These are phyloP conservation scores for Wickerhamiella domercqiae DNA, from an alignment of 805 yeast species.

Conservation along the genomic window DNA sequence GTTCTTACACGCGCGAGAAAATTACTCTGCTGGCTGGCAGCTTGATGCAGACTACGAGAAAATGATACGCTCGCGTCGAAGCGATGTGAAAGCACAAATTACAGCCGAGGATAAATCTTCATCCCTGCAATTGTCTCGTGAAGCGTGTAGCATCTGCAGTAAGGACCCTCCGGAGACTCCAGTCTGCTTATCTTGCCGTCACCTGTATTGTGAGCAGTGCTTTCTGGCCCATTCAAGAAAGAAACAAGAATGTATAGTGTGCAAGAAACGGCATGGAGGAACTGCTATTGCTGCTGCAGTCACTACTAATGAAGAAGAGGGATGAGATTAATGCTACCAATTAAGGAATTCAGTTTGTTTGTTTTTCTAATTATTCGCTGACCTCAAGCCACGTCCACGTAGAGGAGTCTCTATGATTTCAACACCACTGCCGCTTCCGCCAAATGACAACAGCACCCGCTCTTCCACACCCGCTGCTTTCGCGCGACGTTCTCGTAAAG, in stretches of 20 bases:
- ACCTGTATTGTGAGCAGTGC: constrained; percentile 1
- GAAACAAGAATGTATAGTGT: not conserved
- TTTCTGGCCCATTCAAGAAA: not conserved
- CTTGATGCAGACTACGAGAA: constrained; percentile 57
- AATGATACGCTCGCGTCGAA: no score
- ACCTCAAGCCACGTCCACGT: no score
- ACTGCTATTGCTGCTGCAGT: not conserved
- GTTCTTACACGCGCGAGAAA: constrained; percentile 81
- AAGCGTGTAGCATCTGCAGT: not conserved
- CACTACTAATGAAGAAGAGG: not conserved
- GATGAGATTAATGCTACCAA: no score
- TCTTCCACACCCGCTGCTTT: constrained; percentile 16
- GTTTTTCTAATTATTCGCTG: no score
- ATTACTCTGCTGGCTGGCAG: constrained; percentile 56
- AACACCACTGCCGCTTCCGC: constrained; percentile 24
- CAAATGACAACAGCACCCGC: constrained; percentile 24
- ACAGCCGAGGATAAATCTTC: not conserved
- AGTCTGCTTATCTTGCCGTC: not conserved
- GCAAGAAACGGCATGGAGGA: not conserved
- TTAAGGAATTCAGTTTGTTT: no score
- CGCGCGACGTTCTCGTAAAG: constrained; percentile 4
- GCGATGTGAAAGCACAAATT: constrained; percentile 2
- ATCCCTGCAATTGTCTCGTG: not conserved
- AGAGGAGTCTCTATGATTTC: not conserved
- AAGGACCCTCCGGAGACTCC: not conserved